phyloP scores from a whole-genome alignment of 805 yeast genomes.

The Kuraishia piskuri region DNA sequence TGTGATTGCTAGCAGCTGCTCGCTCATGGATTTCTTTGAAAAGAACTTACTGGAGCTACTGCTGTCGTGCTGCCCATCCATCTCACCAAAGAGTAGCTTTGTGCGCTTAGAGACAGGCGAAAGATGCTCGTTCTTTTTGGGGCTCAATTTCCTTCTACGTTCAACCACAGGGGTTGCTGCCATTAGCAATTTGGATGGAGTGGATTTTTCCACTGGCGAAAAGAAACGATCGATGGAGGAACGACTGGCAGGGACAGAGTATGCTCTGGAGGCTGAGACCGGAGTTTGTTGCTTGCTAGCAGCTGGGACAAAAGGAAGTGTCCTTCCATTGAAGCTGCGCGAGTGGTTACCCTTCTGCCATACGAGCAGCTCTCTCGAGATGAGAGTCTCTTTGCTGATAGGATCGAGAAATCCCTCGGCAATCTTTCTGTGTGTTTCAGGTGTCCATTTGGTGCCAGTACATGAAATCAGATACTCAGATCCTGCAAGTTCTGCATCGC shows the following conservation, averaged over 20 bases:
- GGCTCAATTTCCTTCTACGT: background rate
- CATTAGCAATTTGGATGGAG: background rate
- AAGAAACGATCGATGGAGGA: background rate
- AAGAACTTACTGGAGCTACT: background rate
- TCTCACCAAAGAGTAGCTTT: constrained; percentile 12
- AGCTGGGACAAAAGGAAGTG: background rate
- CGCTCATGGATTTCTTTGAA: constrained; percentile 5
- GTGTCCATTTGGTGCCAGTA: constrained; percentile 36
- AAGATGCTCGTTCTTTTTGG: constrained; percentile 4
- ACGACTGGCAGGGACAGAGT: background rate
- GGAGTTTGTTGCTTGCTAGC: background rate
- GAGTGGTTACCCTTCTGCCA: background rate
- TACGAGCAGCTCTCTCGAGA: constrained; percentile 37
- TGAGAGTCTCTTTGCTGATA: constrained; percentile 34
- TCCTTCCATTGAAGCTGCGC: background rate
- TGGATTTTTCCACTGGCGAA: background rate
- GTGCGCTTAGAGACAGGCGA: constrained; percentile 19
- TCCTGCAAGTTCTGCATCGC: constrained; percentile 17
- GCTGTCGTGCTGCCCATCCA: background rate
- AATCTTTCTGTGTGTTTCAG: constrained; percentile 41
- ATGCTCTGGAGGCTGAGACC: background rate
- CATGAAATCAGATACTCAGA: constrained; percentile 22
- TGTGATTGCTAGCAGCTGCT: constrained; percentile 10
- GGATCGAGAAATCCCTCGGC: constrained; percentile 70
- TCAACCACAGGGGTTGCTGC: background rate